Evolutionary conservation across 768 basidiomycete genomes (phyloP), one percentile per base, ranked within the genome.

Genomic region (Boletus sp.): DNA sequence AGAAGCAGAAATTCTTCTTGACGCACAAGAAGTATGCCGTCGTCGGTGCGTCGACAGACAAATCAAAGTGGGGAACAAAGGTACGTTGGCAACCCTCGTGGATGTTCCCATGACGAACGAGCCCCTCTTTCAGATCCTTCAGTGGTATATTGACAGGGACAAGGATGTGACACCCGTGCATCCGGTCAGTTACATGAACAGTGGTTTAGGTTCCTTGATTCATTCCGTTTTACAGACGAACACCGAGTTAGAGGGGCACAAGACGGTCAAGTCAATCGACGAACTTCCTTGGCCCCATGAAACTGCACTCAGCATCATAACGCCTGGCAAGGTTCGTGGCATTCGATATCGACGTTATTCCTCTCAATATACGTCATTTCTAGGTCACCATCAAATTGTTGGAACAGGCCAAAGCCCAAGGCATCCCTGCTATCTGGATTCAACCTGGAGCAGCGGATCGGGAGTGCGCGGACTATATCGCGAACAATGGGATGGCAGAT

Each of bases 361-460:
- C 17, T 41, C 55, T 58, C 40, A 40, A 20, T 17, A 7, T 20
- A 28, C n/a, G 6, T 37, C 8, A 3, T 30, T n/a, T 51, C 14
- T 61, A 92, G 89, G 74, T 93, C 41, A 93, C 91, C 10, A 80
- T 92, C 46, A 76, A 74, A 24, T 61, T 92, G 52, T 72, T 93
- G 64, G 75, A 86, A 67, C 78, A 84, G 56, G 88, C 86, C 8
- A 85, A 86, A 69, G 78, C 78, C n/a, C 80, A 84, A n/a, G 71
- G 72, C n/a, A 71, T 91, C n/a, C 87, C 86, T 6, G 80, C 85
- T 4, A 77, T 94, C 44, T 96, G 94, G 94, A 80, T 95, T 32
- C 94, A 96, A 69, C 94, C 94, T 7, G 92, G 92, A 20, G 90
- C 92, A 7, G 85, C 88, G 61, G 86, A 92, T 64, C 79, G 76